Base-by-base conservation (phyloP, 371 early-diverging fungal genomes). In the Zychaea mexicana region DNA sequence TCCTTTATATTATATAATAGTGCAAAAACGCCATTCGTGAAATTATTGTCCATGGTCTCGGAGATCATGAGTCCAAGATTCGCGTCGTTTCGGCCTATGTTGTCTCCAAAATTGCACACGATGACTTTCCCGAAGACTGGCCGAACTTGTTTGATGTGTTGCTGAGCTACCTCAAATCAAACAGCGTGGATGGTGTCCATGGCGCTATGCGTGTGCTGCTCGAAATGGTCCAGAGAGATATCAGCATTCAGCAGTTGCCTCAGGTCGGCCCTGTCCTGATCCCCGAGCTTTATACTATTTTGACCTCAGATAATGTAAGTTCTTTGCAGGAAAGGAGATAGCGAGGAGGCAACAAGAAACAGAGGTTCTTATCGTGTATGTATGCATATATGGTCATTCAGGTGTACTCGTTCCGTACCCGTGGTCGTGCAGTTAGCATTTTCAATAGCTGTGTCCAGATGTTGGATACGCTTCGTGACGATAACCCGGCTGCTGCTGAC, bases 101-200 rank as follows among this genome's bases (percentile, higher is more conserved):
- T 5, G 84, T 96, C 3, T 91, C 97, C 17, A 89, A 85, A 62
- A 94, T 98, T 70, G 96, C 96, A 2, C 90, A 90, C 49, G 86
- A 90, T 45, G 98, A 98, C 81, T 97, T 94, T 85, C 96, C 97
- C 2, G 97, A 96, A 68, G 83, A 90, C 22, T 98, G 98, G 98
- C 94, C 95, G n/a, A 87, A 92, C 46, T 82, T 98, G 32, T 86
- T 96, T 65, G 88, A 91, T 64, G 81, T 88, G 21, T 79, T 97
- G 39, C 73, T 96, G 33, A 81, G 78, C 24, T 80, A 87, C 59
- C 73, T 96, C 56, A 86, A 88, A 56, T 79, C 84, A 31, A 90
- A 87, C 60, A 81, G 85, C 27, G 70, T 86, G 0, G 84, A 90
- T 28, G 88, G 88, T 63, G 92, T 94, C 21, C 93, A 94, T 69